Conservation (phyloP, 2,329 filamentous ascomycete genomes). For the Ramularia endophylla region DNA sequence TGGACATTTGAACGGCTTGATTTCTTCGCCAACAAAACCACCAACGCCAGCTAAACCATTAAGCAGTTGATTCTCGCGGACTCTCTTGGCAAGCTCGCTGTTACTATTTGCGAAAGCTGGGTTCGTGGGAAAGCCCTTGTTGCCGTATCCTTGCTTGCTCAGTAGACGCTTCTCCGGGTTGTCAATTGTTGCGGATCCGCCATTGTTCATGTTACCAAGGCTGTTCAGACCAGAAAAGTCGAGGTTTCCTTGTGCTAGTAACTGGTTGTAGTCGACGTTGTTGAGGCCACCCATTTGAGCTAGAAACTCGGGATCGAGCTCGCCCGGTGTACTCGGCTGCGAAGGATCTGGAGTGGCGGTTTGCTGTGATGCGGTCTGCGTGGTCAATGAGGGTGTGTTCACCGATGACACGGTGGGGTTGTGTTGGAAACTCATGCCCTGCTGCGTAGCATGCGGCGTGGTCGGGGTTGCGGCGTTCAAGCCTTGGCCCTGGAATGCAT, state of each 20-base stretch:
- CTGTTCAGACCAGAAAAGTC: slow-evolving; percentile 41
- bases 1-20: slow-evolving; percentile 95
- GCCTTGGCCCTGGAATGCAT: slow-evolving; percentile 61
- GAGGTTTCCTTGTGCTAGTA: slow-evolving; percentile 36
- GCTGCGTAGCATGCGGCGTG: slow-evolving; percentile 67
- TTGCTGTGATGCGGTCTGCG: slow-evolving; percentile 61
- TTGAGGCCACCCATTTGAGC: slow-evolving; percentile 34
- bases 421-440: slow-evolving; percentile 69
- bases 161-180: slow-evolving; percentile 92
- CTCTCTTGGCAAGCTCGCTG: slow-evolving; percentile 63
- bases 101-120: slow-evolving; percentile 63
- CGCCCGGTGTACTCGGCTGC: slow-evolving; percentile 62
- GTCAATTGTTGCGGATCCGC: slow-evolving; percentile 59
- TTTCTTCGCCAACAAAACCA: slow-evolving; percentile 67
- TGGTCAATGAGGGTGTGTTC: slow-evolving; percentile 86
- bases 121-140: slow-evolving; percentile 38
- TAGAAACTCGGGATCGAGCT: slow-evolving; percentile 54
- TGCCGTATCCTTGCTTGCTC: slow-evolving; percentile 64
- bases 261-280: slow-evolving; percentile 27
- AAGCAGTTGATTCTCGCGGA: slow-evolving; percentile 59
- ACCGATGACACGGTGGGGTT: slow-evolving; percentile 97
- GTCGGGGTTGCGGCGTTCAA: slow-evolving; percentile 80
- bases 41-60: slow-evolving; percentile 45
- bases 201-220: slow-evolving; percentile 53
- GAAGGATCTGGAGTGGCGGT: slow-evolving; percentile 60